Base-by-base conservation (phyloP, 768 basidiomycete genomes). In the Trametes sanguinea region DNA sequence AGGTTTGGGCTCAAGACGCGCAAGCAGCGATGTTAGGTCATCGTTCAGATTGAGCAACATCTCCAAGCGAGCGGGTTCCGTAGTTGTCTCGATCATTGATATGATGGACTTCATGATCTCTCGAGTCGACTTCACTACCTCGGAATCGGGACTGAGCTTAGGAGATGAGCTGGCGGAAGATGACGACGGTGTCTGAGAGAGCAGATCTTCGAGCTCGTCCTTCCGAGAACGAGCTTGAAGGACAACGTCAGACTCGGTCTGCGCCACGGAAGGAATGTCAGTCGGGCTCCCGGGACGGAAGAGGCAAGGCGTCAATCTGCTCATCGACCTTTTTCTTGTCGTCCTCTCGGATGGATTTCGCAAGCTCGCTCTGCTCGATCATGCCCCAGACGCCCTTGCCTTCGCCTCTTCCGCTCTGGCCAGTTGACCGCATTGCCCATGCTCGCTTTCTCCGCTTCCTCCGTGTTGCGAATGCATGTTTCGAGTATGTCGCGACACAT, bases 381-480 rank as follows among this genome's bases (percentile, higher is more conserved):
- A 93, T 83, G 0, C 83, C 84, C 92, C 92, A 94, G 11, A 94
- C 82, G 1, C 89, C 89, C 67, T 85, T 92, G 7, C 75, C 78
- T 46, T 73, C 66, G 3, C 84, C 85, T n/a, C 84, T 80, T 4
- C 84, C 84, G 61, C 80, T 82, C 27, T 63, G 66, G 10, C 71
- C 70, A n/a, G 11, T 67, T 69, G 5, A 64, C 67, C 3, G 68
- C 68, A 6, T 69, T 51, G 4, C 51, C 52, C 17, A 71, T 65
- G 1, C 73, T 64, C 7, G 64, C 69, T 54, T 67, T 72, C 68
- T 89, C 89, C 0, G 90, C 95, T 58, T 89, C 87, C 72, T 98
- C 95, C 0, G 96, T 98, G 67, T 99, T 98, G 60, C 95, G 79
- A 7, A 95, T 86, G 73, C 96, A 99, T 10, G 87, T 85, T 65